These are phyloP conservation scores for Teunomyces pallodes DNA, from an alignment of 805 yeast species.

Conservation along the genomic window DNA sequence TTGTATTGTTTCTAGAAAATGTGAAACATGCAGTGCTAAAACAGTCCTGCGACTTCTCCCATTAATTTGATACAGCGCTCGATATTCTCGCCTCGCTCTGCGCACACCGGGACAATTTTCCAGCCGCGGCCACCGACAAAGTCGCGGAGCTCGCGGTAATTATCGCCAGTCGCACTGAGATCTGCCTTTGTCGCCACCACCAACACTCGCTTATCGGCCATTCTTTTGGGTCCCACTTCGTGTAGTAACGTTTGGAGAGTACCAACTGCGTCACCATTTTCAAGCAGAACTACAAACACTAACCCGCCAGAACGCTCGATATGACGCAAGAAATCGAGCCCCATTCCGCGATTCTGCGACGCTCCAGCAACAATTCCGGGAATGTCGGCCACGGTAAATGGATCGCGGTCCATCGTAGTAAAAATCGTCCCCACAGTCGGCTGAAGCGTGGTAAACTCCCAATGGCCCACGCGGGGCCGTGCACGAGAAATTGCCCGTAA, in stretches of 20 bases:
- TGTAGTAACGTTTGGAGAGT: conserved; percentile 62
- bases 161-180: conserved; percentile 50
- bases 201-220: conserved; percentile 60
- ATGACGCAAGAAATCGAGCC: conserved; percentile 87
- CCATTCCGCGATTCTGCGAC: conserved; percentile 82
- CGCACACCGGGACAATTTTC: conserved; percentile 84
- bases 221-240: conserved; percentile 69
- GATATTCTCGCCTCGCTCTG: conserved; percentile 67
- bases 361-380: conserved; percentile 96
- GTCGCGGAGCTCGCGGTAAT: conserved; percentile 43
- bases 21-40: background rate
- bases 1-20: background rate
- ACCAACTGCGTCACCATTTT: conserved; percentile 57
- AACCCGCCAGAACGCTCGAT: conserved; percentile 89
- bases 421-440: conserved; percentile 90
- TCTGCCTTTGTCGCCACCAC: conserved; percentile 97
- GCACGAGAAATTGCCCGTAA: conserved; percentile 86
- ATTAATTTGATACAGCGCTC: conserved; percentile 67
- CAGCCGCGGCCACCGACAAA: conserved; percentile 48
- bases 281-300: conserved; percentile 82
- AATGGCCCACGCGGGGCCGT: conserved; percentile 87
- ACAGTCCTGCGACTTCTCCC: conserved; percentile 51
- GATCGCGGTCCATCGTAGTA: conserved; percentile 57
- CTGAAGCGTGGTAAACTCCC: conserved; percentile 93
- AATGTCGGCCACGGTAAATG: conserved; percentile 94